Conservation (phyloP, 1,284 basidiomycete species). For the Rhodotorula sp. region DNA sequence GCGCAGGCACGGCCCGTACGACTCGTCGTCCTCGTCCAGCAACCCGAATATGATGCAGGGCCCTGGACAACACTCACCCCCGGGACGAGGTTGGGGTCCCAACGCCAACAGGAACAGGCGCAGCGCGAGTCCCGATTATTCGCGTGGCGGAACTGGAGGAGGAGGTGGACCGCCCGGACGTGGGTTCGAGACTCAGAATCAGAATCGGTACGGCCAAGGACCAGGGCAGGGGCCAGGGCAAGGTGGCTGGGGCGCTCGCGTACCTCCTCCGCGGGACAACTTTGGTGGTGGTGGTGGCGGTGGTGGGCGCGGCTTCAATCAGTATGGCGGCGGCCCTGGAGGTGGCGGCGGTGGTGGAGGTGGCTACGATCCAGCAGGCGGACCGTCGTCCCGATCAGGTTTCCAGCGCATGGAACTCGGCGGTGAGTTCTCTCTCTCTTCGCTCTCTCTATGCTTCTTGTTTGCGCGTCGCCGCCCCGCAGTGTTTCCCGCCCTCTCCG, state of each 20-base stretch:
- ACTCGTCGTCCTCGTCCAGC: background rate
- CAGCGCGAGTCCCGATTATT: conserved; percentile 18
- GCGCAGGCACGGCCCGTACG: conserved; percentile 11
- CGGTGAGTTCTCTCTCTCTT: conserved; percentile 1
- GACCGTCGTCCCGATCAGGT: background rate
- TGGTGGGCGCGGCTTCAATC: background rate
- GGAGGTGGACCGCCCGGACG: conserved; percentile 7
- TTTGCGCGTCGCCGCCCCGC: background rate
- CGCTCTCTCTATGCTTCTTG: too few species aligned
- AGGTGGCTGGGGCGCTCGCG: background rate
- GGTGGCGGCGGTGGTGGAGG: background rate
- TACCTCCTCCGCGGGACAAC: background rate
- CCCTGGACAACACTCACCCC: background rate
- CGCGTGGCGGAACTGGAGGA: conserved; percentile 3
- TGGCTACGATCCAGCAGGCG: background rate
- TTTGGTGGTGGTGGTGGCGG: background rate
- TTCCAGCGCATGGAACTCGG: conserved; percentile 4
- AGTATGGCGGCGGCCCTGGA: background rate
- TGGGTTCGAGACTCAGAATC: background rate
- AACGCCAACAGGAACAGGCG: background rate
- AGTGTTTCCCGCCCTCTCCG: too few species aligned
- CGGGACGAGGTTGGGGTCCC: background rate
- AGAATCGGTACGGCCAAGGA: background rate
- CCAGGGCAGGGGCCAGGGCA: background rate
- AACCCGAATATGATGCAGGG: background rate